A percentile compares a stretch with the other conserved stretches of the same genome.
Evolutionary conservation across 192 early-diverging fungal species (phyloP).

Genomic region (Gonapodya sp.): DNA sequence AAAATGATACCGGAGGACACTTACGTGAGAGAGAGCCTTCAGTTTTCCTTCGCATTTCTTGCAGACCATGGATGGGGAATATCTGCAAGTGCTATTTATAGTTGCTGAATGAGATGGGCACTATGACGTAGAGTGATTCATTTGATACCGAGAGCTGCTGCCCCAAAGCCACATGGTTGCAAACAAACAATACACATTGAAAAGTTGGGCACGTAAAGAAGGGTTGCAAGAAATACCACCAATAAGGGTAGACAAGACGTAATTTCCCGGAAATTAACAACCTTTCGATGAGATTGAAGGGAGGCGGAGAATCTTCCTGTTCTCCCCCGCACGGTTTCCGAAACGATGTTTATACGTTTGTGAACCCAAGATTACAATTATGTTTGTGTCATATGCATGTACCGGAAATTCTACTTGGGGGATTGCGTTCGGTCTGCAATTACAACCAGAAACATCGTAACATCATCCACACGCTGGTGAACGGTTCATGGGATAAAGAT

Average conservation of each 20-base stretch:
- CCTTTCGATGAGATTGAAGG: too few species aligned
- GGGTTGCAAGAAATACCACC: too few species aligned
- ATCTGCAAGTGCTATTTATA: too few species aligned
- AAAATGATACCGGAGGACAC: neutral
- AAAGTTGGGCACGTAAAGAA: too few species aligned
- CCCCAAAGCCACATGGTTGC: too few species aligned
- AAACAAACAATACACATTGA: too few species aligned
- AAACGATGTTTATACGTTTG: too few species aligned
- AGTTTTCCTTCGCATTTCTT: constrained; percentile 36
- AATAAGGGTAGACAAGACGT: too few species aligned
- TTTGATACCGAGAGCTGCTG: too few species aligned
- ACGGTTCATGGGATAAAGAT: neutral
- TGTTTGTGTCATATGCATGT: neutral
- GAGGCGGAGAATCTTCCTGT: too few species aligned
- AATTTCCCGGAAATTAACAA: too few species aligned
- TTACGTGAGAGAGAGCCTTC: constrained; percentile 15
- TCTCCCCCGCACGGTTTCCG: too few species aligned
- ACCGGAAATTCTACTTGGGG: neutral
- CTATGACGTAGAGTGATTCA: neutral
- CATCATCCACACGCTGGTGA: neutral
- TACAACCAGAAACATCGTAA: neutral
- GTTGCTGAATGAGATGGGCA: neutral
- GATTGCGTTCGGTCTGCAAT: neutral
- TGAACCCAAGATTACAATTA: neutral
- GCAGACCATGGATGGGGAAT: constrained; percentile 30